phyloP scores from a whole-genome alignment of 805 yeast genomes.

The Hyphopichia homilentoma region DNA sequence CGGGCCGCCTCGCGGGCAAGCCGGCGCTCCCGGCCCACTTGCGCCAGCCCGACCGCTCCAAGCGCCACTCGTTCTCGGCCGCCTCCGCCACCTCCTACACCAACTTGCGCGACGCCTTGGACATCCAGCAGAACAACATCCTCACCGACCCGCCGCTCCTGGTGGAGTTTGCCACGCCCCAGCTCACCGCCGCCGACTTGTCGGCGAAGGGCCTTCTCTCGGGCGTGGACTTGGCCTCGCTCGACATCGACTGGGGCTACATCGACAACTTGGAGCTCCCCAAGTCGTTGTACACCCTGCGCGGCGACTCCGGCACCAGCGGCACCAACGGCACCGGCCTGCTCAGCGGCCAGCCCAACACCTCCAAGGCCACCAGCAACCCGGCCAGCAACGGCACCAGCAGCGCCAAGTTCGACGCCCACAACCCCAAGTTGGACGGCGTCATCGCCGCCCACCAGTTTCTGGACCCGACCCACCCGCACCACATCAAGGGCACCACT shows the following conservation, averaged over 20 bases:
- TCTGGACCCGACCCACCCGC: constrained; percentile 35
- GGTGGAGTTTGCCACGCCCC: constrained; percentile 82
- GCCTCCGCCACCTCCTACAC: constrained; percentile 59
- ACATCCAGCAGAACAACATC: constrained; percentile 26
- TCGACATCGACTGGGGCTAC: constrained; percentile 29
- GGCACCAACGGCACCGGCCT: not conserved
- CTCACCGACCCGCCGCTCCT: constrained; percentile 54
- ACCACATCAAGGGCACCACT: constrained; percentile 37
- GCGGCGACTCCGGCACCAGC: not conserved
- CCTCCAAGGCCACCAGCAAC: not conserved
- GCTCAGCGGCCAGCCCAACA: constrained; percentile 1
- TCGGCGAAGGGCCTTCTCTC: constrained; percentile 22
- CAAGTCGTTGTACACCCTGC: constrained; percentile 4
- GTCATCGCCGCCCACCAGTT: constrained; percentile 23
- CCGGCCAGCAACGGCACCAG: not conserved
- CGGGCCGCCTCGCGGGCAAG: too few relatives aligned
- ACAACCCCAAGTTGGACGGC: constrained; percentile 13
- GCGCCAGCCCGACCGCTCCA: not conserved
- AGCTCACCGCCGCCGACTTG: constrained; percentile 49
- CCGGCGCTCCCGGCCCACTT: constrained; percentile 6
- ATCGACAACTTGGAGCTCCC: constrained; percentile 27
- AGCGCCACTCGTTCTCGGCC: constrained; percentile 64
- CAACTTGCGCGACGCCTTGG: constrained; percentile 41
- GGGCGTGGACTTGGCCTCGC: constrained; percentile 34
- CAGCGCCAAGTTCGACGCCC: not conserved